Conservation (phyloP, 2,329 filamentous ascomycete species). For the Myriangium duriaei region DNA sequence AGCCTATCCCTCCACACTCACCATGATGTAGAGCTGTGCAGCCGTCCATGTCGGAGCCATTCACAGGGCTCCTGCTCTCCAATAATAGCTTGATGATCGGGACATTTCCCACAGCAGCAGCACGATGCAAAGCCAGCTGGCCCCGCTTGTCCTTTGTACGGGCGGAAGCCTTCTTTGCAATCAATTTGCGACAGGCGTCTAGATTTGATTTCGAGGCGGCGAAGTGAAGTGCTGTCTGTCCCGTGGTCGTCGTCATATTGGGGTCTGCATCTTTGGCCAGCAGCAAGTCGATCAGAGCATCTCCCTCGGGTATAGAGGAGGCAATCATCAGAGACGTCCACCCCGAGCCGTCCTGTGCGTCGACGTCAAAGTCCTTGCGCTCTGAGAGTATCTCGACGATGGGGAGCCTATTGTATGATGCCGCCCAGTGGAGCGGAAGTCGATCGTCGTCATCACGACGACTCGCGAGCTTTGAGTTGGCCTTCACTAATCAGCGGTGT, state of each 20-base stretch:
- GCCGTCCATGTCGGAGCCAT: slow-evolving; percentile 70
- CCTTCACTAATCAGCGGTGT: too few species aligned
- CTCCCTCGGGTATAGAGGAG: slow-evolving; percentile 58
- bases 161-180: slow-evolving; percentile 63
- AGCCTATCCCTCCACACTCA: slow-evolving; percentile 6
- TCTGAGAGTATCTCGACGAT: slow-evolving; percentile 64
- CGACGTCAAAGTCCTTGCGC: slow-evolving; percentile 64
- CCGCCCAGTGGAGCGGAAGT: slow-evolving; percentile 87
- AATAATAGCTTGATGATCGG: slow-evolving; percentile 74
- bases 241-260: slow-evolving; percentile 60
- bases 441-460: slow-evolving; percentile 76
- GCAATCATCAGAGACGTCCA: slow-evolving; percentile 83
- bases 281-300: slow-evolving; percentile 54
- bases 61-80: slow-evolving; percentile 64
- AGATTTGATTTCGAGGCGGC: slow-evolving; percentile 81
- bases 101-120: slow-evolving; percentile 78
- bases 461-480: slow-evolving; percentile 64
- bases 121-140: slow-evolving; percentile 84
- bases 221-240: slow-evolving; percentile 81
- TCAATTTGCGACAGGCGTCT: slow-evolving; percentile 64
- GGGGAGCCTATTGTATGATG: slow-evolving; percentile 64
- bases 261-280: slow-evolving; percentile 58
- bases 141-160: slow-evolving; percentile 72
- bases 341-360: slow-evolving; percentile 66
- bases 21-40: slow-evolving; percentile 80